A percentile compares a stretch with the other conserved stretches of the same genome.
These are phyloP conservation scores for Fusarium coffeatum DNA, from an alignment of 2,329 filamentous ascomycete species.

Conservation along the genomic window DNA sequence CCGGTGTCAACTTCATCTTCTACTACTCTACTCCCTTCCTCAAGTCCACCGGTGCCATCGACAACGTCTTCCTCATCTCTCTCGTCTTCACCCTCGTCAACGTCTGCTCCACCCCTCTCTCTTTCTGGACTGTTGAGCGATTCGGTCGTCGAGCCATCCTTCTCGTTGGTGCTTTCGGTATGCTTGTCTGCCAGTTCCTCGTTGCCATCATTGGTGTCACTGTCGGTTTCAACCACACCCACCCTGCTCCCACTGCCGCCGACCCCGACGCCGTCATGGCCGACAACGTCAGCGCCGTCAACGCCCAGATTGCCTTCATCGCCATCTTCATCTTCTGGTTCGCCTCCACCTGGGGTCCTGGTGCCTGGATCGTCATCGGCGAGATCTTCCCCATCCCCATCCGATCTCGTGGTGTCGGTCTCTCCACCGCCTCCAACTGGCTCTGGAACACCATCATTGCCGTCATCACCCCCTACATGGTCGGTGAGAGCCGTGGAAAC, in stretches of 20 bases:
- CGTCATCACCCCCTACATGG: conserved; percentile 77
- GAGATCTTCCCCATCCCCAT: conserved; percentile 93
- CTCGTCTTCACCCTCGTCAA: conserved; percentile 91
- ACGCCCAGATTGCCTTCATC: conserved; percentile 84
- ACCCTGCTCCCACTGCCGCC: conserved; percentile 55
- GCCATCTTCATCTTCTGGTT: conserved; percentile 95
- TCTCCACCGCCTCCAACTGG: conserved; percentile 74
- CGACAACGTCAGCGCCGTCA: conserved; percentile 64
- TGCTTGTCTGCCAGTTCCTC: conserved; percentile 89
- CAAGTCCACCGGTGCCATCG: conserved; percentile 78
- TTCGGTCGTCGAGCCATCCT: conserved; percentile 85
- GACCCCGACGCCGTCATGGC: conserved; percentile 54
- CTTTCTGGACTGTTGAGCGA: conserved; percentile 87
- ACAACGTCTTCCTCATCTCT: conserved; percentile 83
- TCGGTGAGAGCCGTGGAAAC: conserved; percentile 54
- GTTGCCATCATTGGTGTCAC: conserved; percentile 81
- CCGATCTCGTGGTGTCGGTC: conserved; percentile 85
- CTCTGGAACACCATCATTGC: conserved; percentile 82
- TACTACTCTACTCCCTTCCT: conserved; percentile 90
- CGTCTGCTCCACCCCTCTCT: conserved; percentile 84
- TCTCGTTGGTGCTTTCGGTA: conserved; percentile 80
- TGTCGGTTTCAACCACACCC: conserved; percentile 64
- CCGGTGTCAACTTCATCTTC: conserved; percentile 94
- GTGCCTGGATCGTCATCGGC: conserved; percentile 84
- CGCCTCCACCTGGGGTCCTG: conserved; percentile 87